Base-by-base conservation (phyloP, 192 early-diverging fungal genomes). In the Mortierella antarctica region DNA sequence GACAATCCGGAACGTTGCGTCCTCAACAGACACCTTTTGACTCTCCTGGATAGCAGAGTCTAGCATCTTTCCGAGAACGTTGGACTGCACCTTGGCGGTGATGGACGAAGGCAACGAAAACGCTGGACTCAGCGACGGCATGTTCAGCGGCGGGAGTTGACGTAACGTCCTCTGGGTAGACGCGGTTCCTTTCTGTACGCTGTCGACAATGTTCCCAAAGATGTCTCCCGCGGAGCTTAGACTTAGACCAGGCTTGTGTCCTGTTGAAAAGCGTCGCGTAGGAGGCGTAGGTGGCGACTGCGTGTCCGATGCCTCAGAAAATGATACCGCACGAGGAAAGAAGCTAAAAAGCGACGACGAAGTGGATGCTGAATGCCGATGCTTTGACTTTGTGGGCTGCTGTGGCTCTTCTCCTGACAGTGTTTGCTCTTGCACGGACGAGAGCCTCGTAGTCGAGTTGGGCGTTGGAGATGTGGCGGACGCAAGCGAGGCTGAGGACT, bases 1-100 rank as follows among this genome's bases (percentile, higher is more conserved):
- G 7, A 80, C 65, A 40, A 80, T 72, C 65, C 77, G 44, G 57
- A 61, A 72, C 4, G 62, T 67, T 2, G 77, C 77, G 18, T 80
- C 77, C 23, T 71, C 69, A 10, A 80, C 47, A 2, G 77, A 62
- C 1, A 80, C 47, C 31, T 71, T 71, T 8, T 79, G 40, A 11
- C 56, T 53, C 40, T 70, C 77, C 20, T 53, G 48, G 2, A 57
- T 56, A 11, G 64, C 76, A 14, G 62, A 59, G 10, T 79, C 69
- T 3, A 79, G 45, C 18, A 79, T 66, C 52, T 68, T 66, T 31
- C 67, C 76, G 1, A 79, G 39, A 5, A 69, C 12, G 23, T 66
- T 71, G 11, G 67, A 51, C 2, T 49, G 65, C 0, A 75, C 40
- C 17, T 70, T 78, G 52, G 47, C 57, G 3, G 57, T 17, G 15